These are phyloP conservation scores for Pistacia integerrima DNA, from an alignment of 345 rosid species.

Conservation along the genomic window DNA sequence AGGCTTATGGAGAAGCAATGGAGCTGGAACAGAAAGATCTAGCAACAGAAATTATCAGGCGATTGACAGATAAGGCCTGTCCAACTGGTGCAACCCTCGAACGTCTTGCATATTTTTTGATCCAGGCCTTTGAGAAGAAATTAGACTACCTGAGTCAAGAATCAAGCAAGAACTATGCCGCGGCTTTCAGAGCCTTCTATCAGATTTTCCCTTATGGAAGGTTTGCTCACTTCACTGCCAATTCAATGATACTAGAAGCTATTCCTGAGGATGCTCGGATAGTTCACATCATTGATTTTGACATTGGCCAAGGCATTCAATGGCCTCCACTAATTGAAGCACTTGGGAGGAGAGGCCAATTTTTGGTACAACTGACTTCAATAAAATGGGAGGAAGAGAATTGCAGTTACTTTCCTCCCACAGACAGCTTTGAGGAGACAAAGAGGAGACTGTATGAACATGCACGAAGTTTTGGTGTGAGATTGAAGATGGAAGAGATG, in stretches of 20 bases:
- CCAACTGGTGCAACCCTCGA: conserved; percentile 27
- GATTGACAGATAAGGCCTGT: conserved; percentile 28
- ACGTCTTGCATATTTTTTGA: conserved; percentile 34
- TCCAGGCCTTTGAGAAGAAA: conserved; percentile 32
- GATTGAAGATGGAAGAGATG: conserved; percentile 31
- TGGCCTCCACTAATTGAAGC: conserved; percentile 47
- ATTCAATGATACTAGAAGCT: conserved; percentile 42
- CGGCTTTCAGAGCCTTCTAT: conserved; percentile 41
- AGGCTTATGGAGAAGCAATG: conserved; percentile 50
- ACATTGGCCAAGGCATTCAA: conserved; percentile 40
- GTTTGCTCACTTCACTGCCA: conserved; percentile 49
- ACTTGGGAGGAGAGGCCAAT: conserved; percentile 22
- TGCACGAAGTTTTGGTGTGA: conserved; percentile 30
- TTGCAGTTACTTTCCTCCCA: not conserved
- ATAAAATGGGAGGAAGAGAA: conserved; percentile 31
- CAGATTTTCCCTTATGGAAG: conserved; percentile 40
- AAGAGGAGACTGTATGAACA: conserved; percentile 24
- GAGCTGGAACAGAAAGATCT: conserved; percentile 35
- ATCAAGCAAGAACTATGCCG: conserved; percentile 32
- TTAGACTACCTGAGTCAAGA: conserved; percentile 25
- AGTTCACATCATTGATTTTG: conserved; percentile 41
- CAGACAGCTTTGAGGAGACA: conserved; percentile 23
- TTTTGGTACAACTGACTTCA: conserved; percentile 28
- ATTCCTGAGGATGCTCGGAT: conserved; percentile 24
- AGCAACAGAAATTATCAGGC: conserved; percentile 18